Conservation (phyloP, 768 basidiomycete species). For the Boletus pseudopeckii region DNA sequence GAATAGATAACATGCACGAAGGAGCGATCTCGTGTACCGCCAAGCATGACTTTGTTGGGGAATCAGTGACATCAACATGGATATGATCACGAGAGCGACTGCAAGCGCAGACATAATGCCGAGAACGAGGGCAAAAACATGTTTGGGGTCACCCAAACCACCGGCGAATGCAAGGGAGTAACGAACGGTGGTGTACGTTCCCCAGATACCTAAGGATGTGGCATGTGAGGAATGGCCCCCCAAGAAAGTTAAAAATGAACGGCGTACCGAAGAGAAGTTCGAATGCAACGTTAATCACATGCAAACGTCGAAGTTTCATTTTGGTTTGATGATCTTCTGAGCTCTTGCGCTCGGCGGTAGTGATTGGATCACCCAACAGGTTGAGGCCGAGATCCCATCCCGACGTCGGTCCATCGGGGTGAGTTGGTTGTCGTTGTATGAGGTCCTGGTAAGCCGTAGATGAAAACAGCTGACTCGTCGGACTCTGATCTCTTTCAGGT, state of each 20-base stretch:
- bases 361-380: conserved; percentile 31
- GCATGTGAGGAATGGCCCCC: background rate
- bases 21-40: conserved; percentile 13
- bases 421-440: conserved; percentile 39
- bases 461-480: conserved; percentile 12
- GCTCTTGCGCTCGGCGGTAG: conserved; percentile 30
- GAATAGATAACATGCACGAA: conserved; percentile 44
- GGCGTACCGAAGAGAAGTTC: conserved; percentile 36
- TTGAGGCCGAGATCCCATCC: conserved; percentile 31
- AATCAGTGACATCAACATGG: conserved; percentile 39
- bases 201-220: conserved; percentile 48
- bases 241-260: conserved; percentile 1
- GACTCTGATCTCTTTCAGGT: conserved; percentile 13
- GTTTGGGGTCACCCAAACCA: conserved; percentile 39
- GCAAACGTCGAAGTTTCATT: conserved; percentile 35
- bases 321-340: conserved; percentile 27
- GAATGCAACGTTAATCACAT: conserved; percentile 27
- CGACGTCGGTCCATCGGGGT: conserved; percentile 36
- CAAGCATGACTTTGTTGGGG: conserved; percentile 21
- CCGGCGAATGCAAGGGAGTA: conserved; percentile 61
- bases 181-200: conserved; percentile 57
- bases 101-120: conserved; percentile 23
- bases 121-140: conserved; percentile 33
- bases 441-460: conserved; percentile 37
- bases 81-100: conserved; percentile 31